These are phyloP conservation scores for Exobasidium rhododendri DNA, from an alignment of 1,284 basidiomycete genomes.

Conservation along the genomic window DNA sequence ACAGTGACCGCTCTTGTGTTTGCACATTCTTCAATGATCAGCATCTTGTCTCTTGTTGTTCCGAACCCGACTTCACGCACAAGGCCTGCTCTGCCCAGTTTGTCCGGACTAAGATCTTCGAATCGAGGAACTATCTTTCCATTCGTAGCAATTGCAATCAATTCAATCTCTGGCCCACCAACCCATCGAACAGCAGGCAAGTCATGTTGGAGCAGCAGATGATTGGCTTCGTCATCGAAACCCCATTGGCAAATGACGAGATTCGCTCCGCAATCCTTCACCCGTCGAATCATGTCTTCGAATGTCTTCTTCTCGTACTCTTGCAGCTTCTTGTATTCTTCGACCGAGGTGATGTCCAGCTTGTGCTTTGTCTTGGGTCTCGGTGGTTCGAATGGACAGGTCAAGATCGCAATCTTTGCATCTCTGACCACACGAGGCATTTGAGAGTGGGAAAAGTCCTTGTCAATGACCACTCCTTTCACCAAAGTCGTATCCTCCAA, in stretches of 20 bases:
- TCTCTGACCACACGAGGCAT: constrained; percentile 87
- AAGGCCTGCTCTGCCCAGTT: constrained; percentile 86
- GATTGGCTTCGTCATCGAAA: constrained; percentile 99
- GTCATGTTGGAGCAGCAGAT: constrained; percentile 93
- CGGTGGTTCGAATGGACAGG: constrained; percentile 97
- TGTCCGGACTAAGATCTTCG: constrained; percentile 85
- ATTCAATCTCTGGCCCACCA: constrained; percentile 96
- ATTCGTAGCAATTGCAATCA: constrained; percentile 97
- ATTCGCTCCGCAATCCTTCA: constrained; percentile 97
- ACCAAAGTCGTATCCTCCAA: constrained; percentile 90
- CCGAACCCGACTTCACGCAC: constrained; percentile 94
- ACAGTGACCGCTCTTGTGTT: constrained; percentile 94
- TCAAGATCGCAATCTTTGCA: constrained; percentile 91
- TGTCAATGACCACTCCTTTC: constrained; percentile 94
- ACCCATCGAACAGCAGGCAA: constrained; percentile 99
- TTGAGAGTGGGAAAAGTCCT: constrained; percentile 98
- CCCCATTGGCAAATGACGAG: constrained; percentile 99
- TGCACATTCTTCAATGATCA: constrained; percentile 97
- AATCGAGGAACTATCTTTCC: constrained; percentile 97
- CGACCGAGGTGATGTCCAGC: constrained; percentile 94
- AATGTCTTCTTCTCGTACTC: constrained; percentile 97
- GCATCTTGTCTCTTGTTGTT: constrained; percentile 97
- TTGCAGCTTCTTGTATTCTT: constrained; percentile 91
- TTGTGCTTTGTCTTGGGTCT: constrained; percentile 99
- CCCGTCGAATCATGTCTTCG: constrained; percentile 90